These are phyloP conservation scores for Aethionema arabicum DNA, from an alignment of 345 rosid genomes.

Conservation along the genomic window DNA sequence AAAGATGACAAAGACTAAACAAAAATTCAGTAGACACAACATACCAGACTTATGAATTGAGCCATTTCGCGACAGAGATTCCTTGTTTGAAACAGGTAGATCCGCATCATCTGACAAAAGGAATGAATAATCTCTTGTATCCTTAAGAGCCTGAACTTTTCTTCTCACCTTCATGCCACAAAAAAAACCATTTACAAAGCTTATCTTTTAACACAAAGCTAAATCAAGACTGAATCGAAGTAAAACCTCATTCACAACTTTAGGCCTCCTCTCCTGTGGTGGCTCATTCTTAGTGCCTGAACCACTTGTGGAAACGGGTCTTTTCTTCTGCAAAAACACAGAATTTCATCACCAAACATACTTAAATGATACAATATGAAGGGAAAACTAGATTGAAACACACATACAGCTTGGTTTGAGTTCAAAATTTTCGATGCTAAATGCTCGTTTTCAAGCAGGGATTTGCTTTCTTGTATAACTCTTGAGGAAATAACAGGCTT, in stretches of 20 bases:
- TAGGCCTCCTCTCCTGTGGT: constrained; percentile 30
- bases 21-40: constrained; percentile 32
- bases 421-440: constrained; percentile 40
- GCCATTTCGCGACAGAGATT: constrained; percentile 43
- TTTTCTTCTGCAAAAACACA: constrained; percentile 52
- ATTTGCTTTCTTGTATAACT: constrained; percentile 96
- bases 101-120: constrained; percentile 71
- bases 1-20: constrained; percentile 28
- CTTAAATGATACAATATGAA: background rate
- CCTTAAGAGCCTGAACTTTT: constrained; percentile 71
- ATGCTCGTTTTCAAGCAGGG: constrained; percentile 70
- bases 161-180: constrained; percentile 44
- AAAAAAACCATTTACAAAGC: constrained; percentile 2
- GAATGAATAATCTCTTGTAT: constrained; percentile 87
- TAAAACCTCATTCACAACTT: constrained; percentile 53
- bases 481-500: constrained; percentile 83
- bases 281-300: constrained; percentile 44
- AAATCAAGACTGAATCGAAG: constrained; percentile 1
- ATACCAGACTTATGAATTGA: constrained; percentile 57
- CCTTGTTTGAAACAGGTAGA: constrained; percentile 60
- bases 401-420: constrained; percentile 49
- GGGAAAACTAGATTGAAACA: background rate
- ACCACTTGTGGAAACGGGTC: constrained; percentile 42
- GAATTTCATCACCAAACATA: constrained; percentile 11
- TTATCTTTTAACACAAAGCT: background rate